A percentile compares a stretch with the other conserved stretches of the same genome.
phyloP scores from a whole-genome alignment of 768 basidiomycete species.

The Auricularia cornea region DNA sequence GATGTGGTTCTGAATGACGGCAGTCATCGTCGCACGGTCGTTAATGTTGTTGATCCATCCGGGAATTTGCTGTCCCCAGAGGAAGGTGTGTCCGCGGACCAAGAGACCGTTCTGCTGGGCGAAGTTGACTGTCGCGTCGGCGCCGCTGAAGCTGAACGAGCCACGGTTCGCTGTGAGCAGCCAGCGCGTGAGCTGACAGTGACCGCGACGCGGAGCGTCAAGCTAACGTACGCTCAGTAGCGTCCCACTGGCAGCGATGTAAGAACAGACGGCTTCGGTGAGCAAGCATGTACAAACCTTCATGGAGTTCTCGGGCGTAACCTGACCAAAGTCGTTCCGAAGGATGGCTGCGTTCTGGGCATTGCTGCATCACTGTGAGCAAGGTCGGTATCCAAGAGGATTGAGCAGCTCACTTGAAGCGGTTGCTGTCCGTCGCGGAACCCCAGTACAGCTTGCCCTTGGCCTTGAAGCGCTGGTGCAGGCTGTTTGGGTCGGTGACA shows the following conservation, averaged over 20 bases:
- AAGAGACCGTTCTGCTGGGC: constrained; percentile 8
- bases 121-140: constrained; percentile 11
- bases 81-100: constrained; percentile 10
- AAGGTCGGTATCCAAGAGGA: not conserved
- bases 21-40: constrained; percentile 6
- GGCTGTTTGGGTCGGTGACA: constrained; percentile 1
- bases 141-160: constrained; percentile 9
- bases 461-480: not conserved
- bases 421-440: constrained; percentile 1
- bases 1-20: constrained; percentile 11
- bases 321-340: constrained; percentile 8
- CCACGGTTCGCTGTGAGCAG: not conserved
- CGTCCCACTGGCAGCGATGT: not conserved
- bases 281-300: not conserved
- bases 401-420: not conserved
- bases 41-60: constrained; percentile 8
- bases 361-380: not conserved
- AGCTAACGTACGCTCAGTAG: not conserved
- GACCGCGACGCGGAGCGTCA: no score
- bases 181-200: no score
- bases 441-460: constrained; percentile 5
- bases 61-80: constrained; percentile 6
- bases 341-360: constrained; percentile 7
- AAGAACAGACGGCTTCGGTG: not conserved
- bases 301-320: constrained; percentile 12